Percentiles rank a stretch among this genome's conserved stretches.
Evolutionary conservation across 768 basidiomycete species (phyloP).

Genomic region (Paxillus ammoniavirescens): DNA sequence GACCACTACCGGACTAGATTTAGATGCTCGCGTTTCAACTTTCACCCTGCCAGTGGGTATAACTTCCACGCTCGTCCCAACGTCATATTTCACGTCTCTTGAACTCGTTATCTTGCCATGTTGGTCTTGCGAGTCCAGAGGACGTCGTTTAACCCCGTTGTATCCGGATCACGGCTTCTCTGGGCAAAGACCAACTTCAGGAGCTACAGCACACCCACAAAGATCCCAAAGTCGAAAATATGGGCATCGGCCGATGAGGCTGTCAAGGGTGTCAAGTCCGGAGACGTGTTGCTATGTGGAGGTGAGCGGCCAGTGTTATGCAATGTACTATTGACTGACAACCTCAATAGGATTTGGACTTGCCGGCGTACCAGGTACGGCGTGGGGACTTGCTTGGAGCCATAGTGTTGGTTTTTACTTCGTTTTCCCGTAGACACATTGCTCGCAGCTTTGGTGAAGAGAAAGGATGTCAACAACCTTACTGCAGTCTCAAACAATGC

Average conservation of each 20-base stretch:
- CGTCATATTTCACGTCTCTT: background rate
- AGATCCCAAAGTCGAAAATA: conserved; percentile 55
- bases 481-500: conserved; percentile 91
- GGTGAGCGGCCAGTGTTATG: conserved; percentile 46
- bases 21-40: too few relatives aligned
- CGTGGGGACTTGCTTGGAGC: background rate
- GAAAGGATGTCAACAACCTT: conserved; percentile 70
- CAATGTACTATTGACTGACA: background rate
- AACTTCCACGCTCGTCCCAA: background rate
- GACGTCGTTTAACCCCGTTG: conserved; percentile 13
- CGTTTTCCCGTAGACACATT: conserved; percentile 60
- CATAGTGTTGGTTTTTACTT: background rate
- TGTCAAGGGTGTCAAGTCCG: conserved; percentile 77
- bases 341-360: conserved; percentile 72
- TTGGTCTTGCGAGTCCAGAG: conserved; percentile 14
- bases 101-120: conserved; percentile 17
- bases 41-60: background rate
- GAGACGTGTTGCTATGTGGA: conserved; percentile 75
- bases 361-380: conserved; percentile 80
- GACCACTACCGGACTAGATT: too few relatives aligned
- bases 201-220: conserved; percentile 25
- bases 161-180: conserved; percentile 16
- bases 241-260: conserved; percentile 83
- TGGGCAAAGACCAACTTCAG: conserved; percentile 10
- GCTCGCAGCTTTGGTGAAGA: conserved; percentile 70